Conservation (phyloP, 805 yeast genomes). For the Saturnispora besseyi region DNA sequence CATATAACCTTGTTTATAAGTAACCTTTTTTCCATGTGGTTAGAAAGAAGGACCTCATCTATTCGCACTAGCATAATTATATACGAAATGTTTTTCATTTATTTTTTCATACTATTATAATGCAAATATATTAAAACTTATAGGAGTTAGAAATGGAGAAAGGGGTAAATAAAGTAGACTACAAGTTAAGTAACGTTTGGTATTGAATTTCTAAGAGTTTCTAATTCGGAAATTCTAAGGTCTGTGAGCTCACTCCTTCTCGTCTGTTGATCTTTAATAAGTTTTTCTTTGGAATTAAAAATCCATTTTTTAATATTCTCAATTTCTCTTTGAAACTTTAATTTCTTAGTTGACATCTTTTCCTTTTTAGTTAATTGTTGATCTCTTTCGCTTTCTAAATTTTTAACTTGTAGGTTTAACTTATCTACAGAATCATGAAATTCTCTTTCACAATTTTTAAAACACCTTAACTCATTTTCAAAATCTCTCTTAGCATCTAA, state of each 20-base stretch:
- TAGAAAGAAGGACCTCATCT: not conserved
- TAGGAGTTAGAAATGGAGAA: not conserved
- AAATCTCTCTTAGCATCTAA: slow-evolving; percentile 30
- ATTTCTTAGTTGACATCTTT: slow-evolving; percentile 24
- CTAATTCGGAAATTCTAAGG: slow-evolving; percentile 16
- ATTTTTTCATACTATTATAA: not conserved
- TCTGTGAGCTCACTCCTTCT: slow-evolving; percentile 17
- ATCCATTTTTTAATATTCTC: slow-evolving; percentile 19
- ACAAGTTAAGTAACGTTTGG: not conserved
- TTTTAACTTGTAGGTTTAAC: slow-evolving; percentile 17
- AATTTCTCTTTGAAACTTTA: slow-evolving; percentile 23
- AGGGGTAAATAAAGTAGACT: not conserved
- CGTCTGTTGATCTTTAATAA: slow-evolving; percentile 18
- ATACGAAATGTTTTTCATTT: not conserved
- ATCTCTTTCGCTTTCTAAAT: slow-evolving; percentile 24
- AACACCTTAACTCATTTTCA: slow-evolving; percentile 29
- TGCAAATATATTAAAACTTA: not conserved
- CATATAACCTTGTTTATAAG: not conserved
- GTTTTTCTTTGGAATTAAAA: slow-evolving; percentile 18
- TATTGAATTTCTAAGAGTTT: not conserved
- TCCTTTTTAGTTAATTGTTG: slow-evolving; percentile 28
- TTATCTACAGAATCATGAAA: slow-evolving; percentile 21
- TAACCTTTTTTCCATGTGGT: not conserved
- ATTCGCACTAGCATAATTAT: not conserved
- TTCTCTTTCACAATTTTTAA: slow-evolving; percentile 26